Base-by-base conservation (phyloP, 768 basidiomycete species). In the Naganishia antarctica region DNA sequence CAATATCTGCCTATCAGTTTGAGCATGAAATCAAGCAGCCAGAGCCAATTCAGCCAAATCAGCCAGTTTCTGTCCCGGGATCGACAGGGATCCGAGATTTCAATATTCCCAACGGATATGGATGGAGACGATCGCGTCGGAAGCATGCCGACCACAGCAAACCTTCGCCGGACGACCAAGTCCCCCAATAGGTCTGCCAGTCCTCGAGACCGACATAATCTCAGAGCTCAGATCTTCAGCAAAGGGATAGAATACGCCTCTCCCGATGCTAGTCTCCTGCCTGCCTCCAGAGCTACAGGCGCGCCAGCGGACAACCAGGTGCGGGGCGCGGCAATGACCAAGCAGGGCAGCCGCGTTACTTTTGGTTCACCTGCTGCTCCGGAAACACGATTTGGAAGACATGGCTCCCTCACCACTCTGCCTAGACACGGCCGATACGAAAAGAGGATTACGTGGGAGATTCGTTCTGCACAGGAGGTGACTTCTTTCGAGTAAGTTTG, bases 101-200 rank as follows among this genome's bases (percentile, higher is more conserved):
- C 53, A 1, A 44, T 53, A 43, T 59, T 45, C 12, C 44, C 57
- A 12, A 25, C 58, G 21, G 59, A 48, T 23, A 34, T 37, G 9
- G 64, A 50, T 21, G 40, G 62, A 23, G 62, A 63, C 13, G 64
- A 37, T 28, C 53, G 64, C 18, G 41, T 43, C 0, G 44, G 41
- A 3, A 29, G 46, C 21, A 44, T 65, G 6, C 57, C 64, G 5
- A 31, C 60, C 12, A 23, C 64, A 3, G 31, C 46, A 9, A 59
- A 34, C 23, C 25, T 65, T 13, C 57, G 64, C 37, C 28, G 47
- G 12, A 16, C 61, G 6, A 47, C 45, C 11, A 46, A 13, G n/a
- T 46, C 41, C 26, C 49, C 62, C 1, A 63, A 60, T 31, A 46
- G 64, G 16, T 65, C 64, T 23, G 64, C 64, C 6, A 65, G 64